Evolutionary conservation across 2,329 filamentous ascomycete genomes (phyloP).

Genomic region (Polychaeton citri): DNA sequence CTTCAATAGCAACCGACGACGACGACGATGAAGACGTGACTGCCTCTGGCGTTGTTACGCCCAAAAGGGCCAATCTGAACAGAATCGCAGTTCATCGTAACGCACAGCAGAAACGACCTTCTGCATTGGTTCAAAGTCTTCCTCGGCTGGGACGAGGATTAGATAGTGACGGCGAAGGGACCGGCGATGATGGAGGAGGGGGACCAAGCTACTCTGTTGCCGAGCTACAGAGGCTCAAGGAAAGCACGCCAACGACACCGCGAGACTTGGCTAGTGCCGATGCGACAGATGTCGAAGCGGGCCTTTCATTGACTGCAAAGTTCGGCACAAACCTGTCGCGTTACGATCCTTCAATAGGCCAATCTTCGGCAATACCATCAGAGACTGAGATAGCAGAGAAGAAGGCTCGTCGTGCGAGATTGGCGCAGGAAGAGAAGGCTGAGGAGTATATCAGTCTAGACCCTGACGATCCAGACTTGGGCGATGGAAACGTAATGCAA

Average conservation of each 20-base stretch:
- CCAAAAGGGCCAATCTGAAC: constrained; percentile 46
- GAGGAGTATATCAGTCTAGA: constrained; percentile 52
- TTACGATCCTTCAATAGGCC: constrained; percentile 9
- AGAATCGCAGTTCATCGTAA: constrained; percentile 55
- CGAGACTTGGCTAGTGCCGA: constrained; percentile 37
- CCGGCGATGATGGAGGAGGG: constrained; percentile 53
- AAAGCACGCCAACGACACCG: constrained; percentile 72
- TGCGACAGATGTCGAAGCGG: constrained; percentile 24
- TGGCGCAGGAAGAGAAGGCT: constrained; percentile 51
- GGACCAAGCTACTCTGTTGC: constrained; percentile 75
- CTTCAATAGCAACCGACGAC: constrained; percentile 39
- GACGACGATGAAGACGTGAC: constrained; percentile 39
- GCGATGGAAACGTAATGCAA: constrained; percentile 24
- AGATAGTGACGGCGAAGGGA: constrained; percentile 20
- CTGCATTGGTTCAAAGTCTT: constrained; percentile 34
- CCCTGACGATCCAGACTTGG: constrained; percentile 39
- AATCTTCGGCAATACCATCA: constrained; percentile 49
- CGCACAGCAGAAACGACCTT: constrained; percentile 40
- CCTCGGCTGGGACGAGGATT: constrained; percentile 16
- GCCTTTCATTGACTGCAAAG: constrained; percentile 35
- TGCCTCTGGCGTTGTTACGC: constrained; percentile 41
- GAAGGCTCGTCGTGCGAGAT: constrained; percentile 72
- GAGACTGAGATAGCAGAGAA: constrained; percentile 80
- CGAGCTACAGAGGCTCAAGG: constrained; percentile 72
- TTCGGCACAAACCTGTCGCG: constrained; percentile 40